These are phyloP conservation scores for Oidiodendron maius DNA, from an alignment of 495 filamentous ascomycete species.

Conservation along the genomic window DNA sequence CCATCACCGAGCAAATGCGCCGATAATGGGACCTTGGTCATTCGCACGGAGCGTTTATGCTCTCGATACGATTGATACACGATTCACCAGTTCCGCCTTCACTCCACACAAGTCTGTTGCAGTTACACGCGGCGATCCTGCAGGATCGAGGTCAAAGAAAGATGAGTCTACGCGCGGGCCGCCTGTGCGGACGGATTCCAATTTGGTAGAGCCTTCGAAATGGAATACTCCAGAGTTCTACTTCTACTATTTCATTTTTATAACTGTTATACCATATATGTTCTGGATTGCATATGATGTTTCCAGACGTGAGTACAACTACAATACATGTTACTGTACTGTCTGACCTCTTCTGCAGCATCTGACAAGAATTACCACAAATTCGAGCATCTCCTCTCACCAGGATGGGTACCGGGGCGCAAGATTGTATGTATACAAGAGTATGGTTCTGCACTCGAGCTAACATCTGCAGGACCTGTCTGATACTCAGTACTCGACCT, in stretches of 20 bases:
- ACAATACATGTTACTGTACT: neutral
- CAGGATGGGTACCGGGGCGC: conserved; percentile 92
- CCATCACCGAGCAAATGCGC: no score
- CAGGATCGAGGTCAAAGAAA: conserved; percentile 18
- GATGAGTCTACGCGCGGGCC: conserved; percentile 17
- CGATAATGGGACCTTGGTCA: conserved; percentile 23
- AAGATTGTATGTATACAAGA: conserved; percentile 60
- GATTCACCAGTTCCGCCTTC: conserved; percentile 69
- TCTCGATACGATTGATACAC: conserved; percentile 88
- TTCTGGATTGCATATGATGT: conserved; percentile 81
- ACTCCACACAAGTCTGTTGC: conserved; percentile 52
- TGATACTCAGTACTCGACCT: conserved; percentile 81
- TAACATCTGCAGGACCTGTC: conserved; percentile 65
- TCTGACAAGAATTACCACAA: conserved; percentile 74
- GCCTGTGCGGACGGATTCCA: conserved; percentile 33
- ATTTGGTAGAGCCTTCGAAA: conserved; percentile 49
- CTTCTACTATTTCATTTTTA: conserved; percentile 70
- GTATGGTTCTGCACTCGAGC: neutral
- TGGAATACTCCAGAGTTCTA: conserved; percentile 88
- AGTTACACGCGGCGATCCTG: conserved; percentile 31
- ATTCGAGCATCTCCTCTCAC: conserved; percentile 63
- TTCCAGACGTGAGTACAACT: conserved; percentile 61
- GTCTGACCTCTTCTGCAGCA: conserved; percentile 42
- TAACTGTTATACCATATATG: conserved; percentile 73
- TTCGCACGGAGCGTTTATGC: conserved; percentile 54